These are phyloP conservation scores for Vararia minispora DNA, from an alignment of 768 basidiomycete genomes.

Conservation along the genomic window DNA sequence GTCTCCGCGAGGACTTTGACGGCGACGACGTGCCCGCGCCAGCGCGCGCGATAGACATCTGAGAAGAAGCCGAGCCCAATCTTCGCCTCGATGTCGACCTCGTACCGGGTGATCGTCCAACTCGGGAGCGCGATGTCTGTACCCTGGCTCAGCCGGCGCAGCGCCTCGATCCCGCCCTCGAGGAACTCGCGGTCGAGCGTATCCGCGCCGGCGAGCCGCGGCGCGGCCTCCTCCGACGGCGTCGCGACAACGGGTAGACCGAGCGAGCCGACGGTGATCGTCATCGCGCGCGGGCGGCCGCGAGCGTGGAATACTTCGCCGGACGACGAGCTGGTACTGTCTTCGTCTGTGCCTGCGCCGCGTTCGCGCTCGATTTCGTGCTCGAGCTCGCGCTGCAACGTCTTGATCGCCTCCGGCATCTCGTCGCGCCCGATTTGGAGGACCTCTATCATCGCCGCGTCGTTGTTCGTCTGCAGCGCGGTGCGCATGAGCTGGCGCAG, in stretches of 20 bases:
- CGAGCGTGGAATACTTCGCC: too few species aligned
- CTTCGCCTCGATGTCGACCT: slow-evolving; percentile 58
- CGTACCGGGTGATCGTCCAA: slow-evolving; percentile 78
- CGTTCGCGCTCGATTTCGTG: slow-evolving; percentile 25
- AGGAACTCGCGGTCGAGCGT: slow-evolving; percentile 61
- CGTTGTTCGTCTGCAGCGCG: slow-evolving; percentile 46
- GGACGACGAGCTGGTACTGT: too few species aligned
- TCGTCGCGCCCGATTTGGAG: slow-evolving; percentile 54
- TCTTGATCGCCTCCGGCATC: slow-evolving; percentile 75
- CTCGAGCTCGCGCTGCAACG: slow-evolving; percentile 61
- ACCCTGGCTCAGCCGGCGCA: slow-evolving; percentile 44
- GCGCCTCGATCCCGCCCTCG: slow-evolving; percentile 61
- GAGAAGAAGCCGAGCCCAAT: slow-evolving; percentile 71
- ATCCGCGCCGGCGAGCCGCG: slow-evolving; percentile 22
- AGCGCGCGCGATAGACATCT: slow-evolving; percentile 66
- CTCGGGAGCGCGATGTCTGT: slow-evolving; percentile 33
- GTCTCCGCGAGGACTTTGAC: slow-evolving; percentile 61
- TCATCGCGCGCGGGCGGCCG: background rate
- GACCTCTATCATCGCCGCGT: slow-evolving; percentile 51
- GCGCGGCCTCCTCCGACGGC: background rate
- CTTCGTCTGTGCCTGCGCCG: background rate
- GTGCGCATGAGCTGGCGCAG: slow-evolving; percentile 46
- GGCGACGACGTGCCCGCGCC: slow-evolving; percentile 55
- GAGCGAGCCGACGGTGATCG: background rate
- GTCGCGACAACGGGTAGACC: background rate